These are phyloP conservation scores for Patellifolia procumbens DNA, from an alignment of 179 eudicot genomes.

Conservation along the genomic window DNA sequence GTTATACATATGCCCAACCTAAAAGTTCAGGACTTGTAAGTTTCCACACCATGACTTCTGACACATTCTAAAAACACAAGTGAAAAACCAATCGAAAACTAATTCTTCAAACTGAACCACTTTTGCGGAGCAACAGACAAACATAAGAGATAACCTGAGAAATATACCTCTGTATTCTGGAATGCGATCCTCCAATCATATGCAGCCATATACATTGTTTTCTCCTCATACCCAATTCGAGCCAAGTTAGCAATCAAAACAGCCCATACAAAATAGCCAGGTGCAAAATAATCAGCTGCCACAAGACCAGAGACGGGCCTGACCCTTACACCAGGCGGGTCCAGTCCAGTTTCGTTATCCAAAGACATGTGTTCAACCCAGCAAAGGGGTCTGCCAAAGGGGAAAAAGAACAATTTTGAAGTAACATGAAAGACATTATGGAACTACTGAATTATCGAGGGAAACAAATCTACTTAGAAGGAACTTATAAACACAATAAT, in stretches of 20 bases:
- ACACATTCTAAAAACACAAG: background rate
- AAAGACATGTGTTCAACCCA: constrained; percentile 98
- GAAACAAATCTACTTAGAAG: background rate
- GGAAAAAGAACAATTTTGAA: too few relatives aligned
- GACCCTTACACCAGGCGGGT: constrained; percentile 84
- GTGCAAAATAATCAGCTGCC: constrained; percentile 97
- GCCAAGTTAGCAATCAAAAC: constrained; percentile 95
- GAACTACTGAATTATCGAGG: background rate
- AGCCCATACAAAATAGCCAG: constrained; percentile 99
- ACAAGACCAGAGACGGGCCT: constrained; percentile 94
- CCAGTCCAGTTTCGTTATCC: constrained; percentile 92
- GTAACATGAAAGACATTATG: background rate
- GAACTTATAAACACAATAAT: background rate
- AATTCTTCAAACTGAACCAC: constrained; percentile 11
- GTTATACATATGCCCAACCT: background rate
- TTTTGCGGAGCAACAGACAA: background rate
- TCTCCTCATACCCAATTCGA: constrained; percentile 94
- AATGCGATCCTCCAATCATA: constrained; percentile 97
- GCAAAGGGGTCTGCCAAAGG: constrained; percentile 71
- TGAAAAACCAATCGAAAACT: background rate
- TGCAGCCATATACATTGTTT: constrained; percentile 98
- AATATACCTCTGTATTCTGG: constrained; percentile 84
- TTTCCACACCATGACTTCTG: background rate
- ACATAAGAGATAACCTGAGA: background rate
- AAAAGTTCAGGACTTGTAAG: background rate